Conservation (phyloP, 164 flowering plant species). For the Hamamelis virginiana region DNA sequence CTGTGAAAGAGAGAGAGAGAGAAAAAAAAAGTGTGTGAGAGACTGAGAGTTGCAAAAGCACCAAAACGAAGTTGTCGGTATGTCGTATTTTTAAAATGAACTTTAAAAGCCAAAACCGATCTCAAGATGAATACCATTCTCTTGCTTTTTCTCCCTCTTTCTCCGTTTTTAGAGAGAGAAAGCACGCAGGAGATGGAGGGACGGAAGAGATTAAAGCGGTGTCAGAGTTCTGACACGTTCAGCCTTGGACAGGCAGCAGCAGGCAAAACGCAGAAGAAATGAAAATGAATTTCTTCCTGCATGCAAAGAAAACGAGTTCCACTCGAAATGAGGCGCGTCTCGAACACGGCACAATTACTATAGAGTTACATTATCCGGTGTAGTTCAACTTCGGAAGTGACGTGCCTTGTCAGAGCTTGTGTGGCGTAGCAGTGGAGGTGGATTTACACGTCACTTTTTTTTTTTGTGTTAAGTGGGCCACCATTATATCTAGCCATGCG, state of each 20-base stretch:
- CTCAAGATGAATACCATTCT: no score
- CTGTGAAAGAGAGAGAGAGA: no score
- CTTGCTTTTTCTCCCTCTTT: no score
- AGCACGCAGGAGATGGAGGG: background rate
- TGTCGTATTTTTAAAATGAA: no score
- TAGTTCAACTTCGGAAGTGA: no score
- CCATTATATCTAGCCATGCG: background rate
- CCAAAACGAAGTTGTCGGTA: no score
- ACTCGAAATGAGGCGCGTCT: background rate
- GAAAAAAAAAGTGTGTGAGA: no score
- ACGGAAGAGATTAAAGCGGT: background rate
- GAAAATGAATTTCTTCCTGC: background rate
- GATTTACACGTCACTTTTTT: constrained; percentile 9
- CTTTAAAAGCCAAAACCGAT: no score
- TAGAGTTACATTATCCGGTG: no score
- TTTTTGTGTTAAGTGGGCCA: background rate
- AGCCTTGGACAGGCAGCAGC: constrained; percentile 12
- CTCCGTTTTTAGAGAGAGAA: background rate
- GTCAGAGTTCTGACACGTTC: constrained; percentile 15
- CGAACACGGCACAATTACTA: background rate
- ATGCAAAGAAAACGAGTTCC: background rate
- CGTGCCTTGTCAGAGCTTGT: constrained; percentile 12
- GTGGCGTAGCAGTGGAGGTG: background rate
- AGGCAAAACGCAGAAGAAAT: constrained; percentile 12
- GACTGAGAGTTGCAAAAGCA: no score